phyloP scores from a whole-genome alignment of 2,329 filamentous ascomycete species.

The Cladophialophora bantiana region DNA sequence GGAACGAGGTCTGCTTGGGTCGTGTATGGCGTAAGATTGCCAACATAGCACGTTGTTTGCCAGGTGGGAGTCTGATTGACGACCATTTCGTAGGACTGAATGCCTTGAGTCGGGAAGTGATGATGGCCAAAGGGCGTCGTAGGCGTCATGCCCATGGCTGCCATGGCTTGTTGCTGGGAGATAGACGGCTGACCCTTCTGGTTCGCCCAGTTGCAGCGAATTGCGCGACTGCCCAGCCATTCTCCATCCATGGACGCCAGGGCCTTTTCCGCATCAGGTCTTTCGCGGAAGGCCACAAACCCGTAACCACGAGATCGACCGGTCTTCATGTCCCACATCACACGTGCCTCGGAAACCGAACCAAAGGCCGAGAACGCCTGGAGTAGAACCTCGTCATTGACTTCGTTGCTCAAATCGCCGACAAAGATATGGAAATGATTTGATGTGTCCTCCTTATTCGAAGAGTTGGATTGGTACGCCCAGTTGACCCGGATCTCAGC shows the following conservation, averaged over 20 bases:
- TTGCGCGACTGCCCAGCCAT: slow-evolving; percentile 96
- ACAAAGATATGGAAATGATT: slow-evolving; percentile 99
- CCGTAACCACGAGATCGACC: slow-evolving; percentile 96
- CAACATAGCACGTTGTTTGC: slow-evolving; percentile 99
- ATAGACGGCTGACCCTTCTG: slow-evolving; percentile 99
- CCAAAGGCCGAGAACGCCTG: slow-evolving; percentile 97
- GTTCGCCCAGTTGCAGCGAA: slow-evolving; percentile 99
- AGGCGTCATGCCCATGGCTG: slow-evolving; percentile 96
- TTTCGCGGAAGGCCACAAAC: slow-evolving; percentile 96
- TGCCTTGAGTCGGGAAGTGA: slow-evolving; percentile 95
- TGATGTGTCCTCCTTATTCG: slow-evolving; percentile 95
- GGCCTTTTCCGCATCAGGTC: slow-evolving; percentile 91
- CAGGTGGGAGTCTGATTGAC: slow-evolving; percentile 92
- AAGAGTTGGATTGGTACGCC: slow-evolving; percentile 96
- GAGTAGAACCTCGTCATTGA: slow-evolving; percentile 92
- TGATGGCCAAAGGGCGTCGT: slow-evolving; percentile 96
- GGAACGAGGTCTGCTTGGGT: slow-evolving; percentile 97
- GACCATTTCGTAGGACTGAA: slow-evolving; percentile 98
- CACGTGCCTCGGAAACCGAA: slow-evolving; percentile 92
- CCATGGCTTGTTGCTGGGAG: slow-evolving; percentile 96
- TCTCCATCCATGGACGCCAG: slow-evolving; percentile 98
- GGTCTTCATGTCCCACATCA: slow-evolving; percentile 99
- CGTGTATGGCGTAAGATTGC: slow-evolving; percentile 96
- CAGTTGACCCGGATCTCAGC: slow-evolving; percentile 99
- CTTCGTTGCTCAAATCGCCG: slow-evolving; percentile 95